These are phyloP conservation scores for Erythrophleum ivorense DNA, from an alignment of 331 rosid species.

Conservation along the genomic window DNA sequence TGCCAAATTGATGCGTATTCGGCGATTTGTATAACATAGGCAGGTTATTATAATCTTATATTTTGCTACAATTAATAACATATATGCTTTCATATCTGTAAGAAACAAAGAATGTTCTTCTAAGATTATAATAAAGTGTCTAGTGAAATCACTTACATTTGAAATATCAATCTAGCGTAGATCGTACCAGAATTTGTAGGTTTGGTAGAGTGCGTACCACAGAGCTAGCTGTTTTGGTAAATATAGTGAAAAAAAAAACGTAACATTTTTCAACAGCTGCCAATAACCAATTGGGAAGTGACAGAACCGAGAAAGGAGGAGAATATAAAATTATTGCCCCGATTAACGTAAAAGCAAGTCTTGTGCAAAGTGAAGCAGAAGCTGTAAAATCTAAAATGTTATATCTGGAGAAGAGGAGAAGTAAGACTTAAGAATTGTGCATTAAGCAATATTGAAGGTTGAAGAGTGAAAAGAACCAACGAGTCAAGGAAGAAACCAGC, in stretches of 20 bases:
- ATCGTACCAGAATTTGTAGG: background rate
- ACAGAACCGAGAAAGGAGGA: background rate
- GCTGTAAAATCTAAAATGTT: background rate
- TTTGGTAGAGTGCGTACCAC: background rate
- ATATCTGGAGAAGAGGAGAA: conserved; percentile 8
- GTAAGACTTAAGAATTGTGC: background rate
- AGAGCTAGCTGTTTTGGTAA: background rate
- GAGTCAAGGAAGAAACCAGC: conserved; percentile 34
- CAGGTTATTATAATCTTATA: background rate
- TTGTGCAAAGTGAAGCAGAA: background rate
- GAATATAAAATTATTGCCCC: background rate
- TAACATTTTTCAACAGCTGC: too few species aligned
- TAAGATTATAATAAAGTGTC: background rate
- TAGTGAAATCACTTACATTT: background rate
- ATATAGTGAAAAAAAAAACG: background rate
- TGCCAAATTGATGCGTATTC: background rate
- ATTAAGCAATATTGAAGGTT: conserved; percentile 11
- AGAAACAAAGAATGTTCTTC: background rate
- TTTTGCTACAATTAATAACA: background rate
- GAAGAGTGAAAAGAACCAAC: conserved; percentile 12
- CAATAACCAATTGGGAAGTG: background rate
- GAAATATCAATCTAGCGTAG: background rate
- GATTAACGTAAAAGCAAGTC: background rate
- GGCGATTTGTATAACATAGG: background rate
- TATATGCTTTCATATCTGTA: conserved; percentile 1